Base-by-base conservation (phyloP, 352 stramenopile species). In the Globisporangium splendens region DNA sequence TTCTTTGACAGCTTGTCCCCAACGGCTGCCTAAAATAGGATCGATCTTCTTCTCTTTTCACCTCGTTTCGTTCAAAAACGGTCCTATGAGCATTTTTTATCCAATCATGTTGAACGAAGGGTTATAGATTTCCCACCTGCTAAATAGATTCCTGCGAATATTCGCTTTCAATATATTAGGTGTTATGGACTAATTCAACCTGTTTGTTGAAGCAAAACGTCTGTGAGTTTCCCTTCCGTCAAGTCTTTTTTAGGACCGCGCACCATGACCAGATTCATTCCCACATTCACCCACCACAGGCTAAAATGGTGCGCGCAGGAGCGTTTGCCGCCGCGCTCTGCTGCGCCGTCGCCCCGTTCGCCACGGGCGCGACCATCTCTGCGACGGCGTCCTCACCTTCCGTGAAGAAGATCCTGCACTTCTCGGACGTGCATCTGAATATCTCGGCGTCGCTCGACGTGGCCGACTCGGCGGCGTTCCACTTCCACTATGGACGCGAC, bases 351-450 rank as follows among this genome's bases (percentile, higher is more conserved):
- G 56, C 39, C 13, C 24, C 58, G 3, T 53, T 35, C 20, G 46
- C 10, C 44, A 17, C 31, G 13, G 15, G 21, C 49, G 8, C 38
- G 20, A 31, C 28, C 39, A n/a, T 17, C 0, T 18, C 46, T 17
- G 13, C 22, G 18, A 17, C 56, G 10, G 21, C 21, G 2, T 3
- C 24, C 1, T 13, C 31, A n/a, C 28, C 39, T 8, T 12, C 24
- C 12, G 24, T 35, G 21, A 79, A 79, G 51, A 66, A 68, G 50
- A 86, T 94, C 54, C 61, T 95, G 39, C 83, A 95, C 66, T 91
- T 93, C 56, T 93, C 84, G 14, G 86, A 95, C 62, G 84, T 94
- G 20, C 83, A 95, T 54, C 66, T 95, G 14, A 93, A 95, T 53
- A 68, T 91, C 50, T 91, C 84, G 7, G 46, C 52, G 18, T 72